Base-by-base conservation (phyloP, 768 basidiomycete genomes). In the Boletus barrowsii region DNA sequence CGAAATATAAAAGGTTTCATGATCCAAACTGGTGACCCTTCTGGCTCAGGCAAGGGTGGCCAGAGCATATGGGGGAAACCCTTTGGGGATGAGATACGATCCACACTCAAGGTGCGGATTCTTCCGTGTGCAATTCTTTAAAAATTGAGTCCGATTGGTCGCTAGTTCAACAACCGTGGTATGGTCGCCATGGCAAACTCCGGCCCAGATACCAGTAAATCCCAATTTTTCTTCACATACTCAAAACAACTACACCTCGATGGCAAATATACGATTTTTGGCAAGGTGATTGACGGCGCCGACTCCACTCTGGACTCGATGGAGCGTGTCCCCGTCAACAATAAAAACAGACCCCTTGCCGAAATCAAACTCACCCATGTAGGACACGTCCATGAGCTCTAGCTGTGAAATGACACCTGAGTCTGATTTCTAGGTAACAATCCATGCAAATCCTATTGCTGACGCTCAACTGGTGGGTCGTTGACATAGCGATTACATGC, bases 101-200 rank as follows among this genome's bases (percentile, higher is more conserved):
- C 93, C 42, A 99, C 97, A 6, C 78, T 99, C 60, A 96, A 97
- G 79, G 95, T 93, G 53, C 52, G 66, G 66, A 51, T 32, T 22
- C 49, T 43, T 0, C n/a, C 36, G 22, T 3, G 9, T 14, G n/a
- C 43, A 24, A 20, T 37, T 18, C 26, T 3, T 22, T 39, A 40
- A 33, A 50, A 26, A 33, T 14, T 1, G 15, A 5, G 29, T n/a
- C 24, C 13, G 40, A 39, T 17, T 29, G 8, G 4, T 15, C 39
- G 24, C 24, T 67, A 98, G 96, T 98, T 99, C 76, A 98, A 98
- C 71, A 77, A 85, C 48, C 84, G 97, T 56, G 97, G 97, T 17
- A 80, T 98, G 60, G 87, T 98, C 15, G 97, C 97, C 29, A 98
- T 98, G 95, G 97, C 97, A 51, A 99, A 98, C 72, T 87, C 91